Evolutionary conservation across 345 rosid species (phyloP), one percentile per base, ranked within the genome.

Genomic region (Psidium friedrichsthalianum): DNA sequence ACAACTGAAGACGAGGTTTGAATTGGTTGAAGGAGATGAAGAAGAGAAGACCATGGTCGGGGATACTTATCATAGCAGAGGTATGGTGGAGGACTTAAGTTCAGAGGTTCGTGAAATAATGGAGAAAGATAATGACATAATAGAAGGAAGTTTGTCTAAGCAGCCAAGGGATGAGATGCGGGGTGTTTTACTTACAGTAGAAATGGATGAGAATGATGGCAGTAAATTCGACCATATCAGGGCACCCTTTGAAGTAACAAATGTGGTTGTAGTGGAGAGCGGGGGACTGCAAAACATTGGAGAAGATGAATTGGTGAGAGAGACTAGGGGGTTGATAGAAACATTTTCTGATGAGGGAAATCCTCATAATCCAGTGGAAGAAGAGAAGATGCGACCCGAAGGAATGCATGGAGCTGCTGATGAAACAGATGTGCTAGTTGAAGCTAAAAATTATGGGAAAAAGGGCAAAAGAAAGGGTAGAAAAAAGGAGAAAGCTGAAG

Each of bases 281-380:
- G 18, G 82, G 42, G 52, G 40, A 32, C 11, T 13, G 44, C 86
- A 52, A 53, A n/a, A 83, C 44, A 83, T 56, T 36, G 82, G 44
- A 51, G 85, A 85, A 52, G 87, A 87, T 82, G 91, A 90, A 86
- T 40, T 91, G 69, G 89, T 14, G 36, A 88, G 84, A 59, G 93
- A 88, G 87, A 91, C 92, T 5, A 91, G 83, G 64, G 90, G 91
- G 52, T 89, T 93, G 86, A 61, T 88, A 40, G 94, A 93, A 86
- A 89, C 86, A 69, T 85, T 88, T 64, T 85, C 90, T 86, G 95
- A 91, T 11, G 91, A 93, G 83, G 92, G 85, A 54, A 69, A 69
- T 18, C 47, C 78, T 69, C 78, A 69, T 36, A 18, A 32, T 69
- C 47, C 78, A 5, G 78, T 64, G 47, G 78, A 58, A 21, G 85